Conservation (phyloP, 192 early-diverging fungal genomes). For the Backusella macrospora region DNA sequence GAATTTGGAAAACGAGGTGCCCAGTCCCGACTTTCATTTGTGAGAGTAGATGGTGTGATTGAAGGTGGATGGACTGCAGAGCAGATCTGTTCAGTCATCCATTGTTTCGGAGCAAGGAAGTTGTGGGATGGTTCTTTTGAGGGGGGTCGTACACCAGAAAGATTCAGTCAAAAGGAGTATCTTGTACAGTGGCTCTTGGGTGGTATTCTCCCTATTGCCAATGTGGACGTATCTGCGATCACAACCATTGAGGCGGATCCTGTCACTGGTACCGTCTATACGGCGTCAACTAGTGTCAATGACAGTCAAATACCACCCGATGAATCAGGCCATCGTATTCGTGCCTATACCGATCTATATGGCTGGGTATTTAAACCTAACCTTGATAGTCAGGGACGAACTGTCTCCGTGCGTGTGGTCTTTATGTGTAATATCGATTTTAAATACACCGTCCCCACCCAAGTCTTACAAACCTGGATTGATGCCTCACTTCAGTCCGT, state of each 20-base stretch:
- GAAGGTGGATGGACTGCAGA: constrained; percentile 53
- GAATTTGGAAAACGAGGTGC: constrained; percentile 28
- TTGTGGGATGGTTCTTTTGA: constrained; percentile 58
- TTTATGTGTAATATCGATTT: constrained; percentile 49
- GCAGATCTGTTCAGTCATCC: constrained; percentile 53
- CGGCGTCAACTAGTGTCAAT: constrained; percentile 49
- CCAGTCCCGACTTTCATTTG: constrained; percentile 30
- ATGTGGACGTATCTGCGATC: constrained; percentile 48
- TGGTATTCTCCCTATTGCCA: constrained; percentile 19
- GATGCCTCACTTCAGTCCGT: constrained; percentile 39
- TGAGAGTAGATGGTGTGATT: constrained; percentile 53
- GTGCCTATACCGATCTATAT: constrained; percentile 44
- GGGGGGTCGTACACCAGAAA: constrained; percentile 47
- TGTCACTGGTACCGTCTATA: constrained; percentile 44
- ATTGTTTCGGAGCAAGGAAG: constrained; percentile 50
- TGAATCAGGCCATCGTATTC: constrained; percentile 43
- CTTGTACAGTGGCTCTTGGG: constrained; percentile 39
- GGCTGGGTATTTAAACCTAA: constrained; percentile 55
- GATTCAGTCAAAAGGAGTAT: constrained; percentile 54
- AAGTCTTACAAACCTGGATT: constrained; percentile 39
- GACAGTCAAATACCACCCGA: constrained; percentile 51
- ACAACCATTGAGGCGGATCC: constrained; percentile 55
- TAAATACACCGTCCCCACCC: constrained; percentile 41
- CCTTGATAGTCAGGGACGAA: constrained; percentile 45
- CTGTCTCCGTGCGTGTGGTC: constrained; percentile 41